Percentiles rank a stretch among this genome's conserved stretches.
Conservation (phyloP, 352 stramenopile species). For the Phytophthora europaea region DNA sequence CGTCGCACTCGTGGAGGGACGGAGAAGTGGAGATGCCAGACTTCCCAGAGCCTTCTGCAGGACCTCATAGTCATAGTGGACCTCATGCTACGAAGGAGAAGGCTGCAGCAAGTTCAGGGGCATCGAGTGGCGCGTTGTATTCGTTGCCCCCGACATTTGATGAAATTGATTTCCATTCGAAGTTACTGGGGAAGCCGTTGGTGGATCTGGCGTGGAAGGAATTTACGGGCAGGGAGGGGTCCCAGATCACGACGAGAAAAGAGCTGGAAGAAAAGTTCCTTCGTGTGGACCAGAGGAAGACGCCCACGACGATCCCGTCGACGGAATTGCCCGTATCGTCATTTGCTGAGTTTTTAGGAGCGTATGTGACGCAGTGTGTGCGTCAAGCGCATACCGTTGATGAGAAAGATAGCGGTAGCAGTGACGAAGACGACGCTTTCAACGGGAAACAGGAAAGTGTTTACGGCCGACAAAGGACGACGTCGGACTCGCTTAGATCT, state of each 20-base stretch:
- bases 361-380: slow-evolving; percentile 62
- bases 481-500: background rate
- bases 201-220: slow-evolving; percentile 65
- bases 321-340: slow-evolving; percentile 51
- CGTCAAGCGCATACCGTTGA: slow-evolving; percentile 7
- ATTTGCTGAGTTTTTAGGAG: slow-evolving; percentile 70
- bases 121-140: slow-evolving; percentile 20
- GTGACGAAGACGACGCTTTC: background rate
- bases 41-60: slow-evolving; percentile 20
- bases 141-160: slow-evolving; percentile 45
- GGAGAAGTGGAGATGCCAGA: slow-evolving; percentile 53
- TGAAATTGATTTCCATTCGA: slow-evolving; percentile 69
- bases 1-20: slow-evolving; percentile 74
- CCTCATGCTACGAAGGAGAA: background rate
- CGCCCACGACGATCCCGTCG: slow-evolving; percentile 31
- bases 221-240: slow-evolving; percentile 46
- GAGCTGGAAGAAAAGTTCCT: slow-evolving; percentile 50
- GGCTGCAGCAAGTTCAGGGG: background rate
- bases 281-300: slow-evolving; percentile 67
- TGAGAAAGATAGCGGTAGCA: slow-evolving; percentile 2
- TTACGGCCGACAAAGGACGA: slow-evolving; percentile 1
- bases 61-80: background rate
- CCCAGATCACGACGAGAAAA: slow-evolving; percentile 38
- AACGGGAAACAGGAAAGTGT: slow-evolving; percentile 14
- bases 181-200: slow-evolving; percentile 69